Percentiles rank a stretch among this genome's conserved stretches.
Conservation (phyloP, 2,329 filamentous ascomycete species). For the Coniochaeta prunicola region DNA sequence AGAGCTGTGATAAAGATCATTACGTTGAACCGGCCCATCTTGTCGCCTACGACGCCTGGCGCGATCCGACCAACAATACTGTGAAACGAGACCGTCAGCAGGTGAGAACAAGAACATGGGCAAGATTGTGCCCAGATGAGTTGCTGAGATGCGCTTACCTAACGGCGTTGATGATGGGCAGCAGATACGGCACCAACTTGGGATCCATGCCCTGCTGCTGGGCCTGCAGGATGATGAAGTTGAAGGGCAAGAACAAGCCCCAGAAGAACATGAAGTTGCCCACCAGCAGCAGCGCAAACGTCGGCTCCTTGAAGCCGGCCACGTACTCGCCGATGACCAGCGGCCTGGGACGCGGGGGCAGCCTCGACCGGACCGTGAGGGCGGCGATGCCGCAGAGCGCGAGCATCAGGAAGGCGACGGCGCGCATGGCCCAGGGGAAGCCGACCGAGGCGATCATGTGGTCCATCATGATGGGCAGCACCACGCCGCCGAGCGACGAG, state of each 20-base stretch:
- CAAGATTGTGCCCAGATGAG: too few species aligned
- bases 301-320: constrained; percentile 35
- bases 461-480: constrained; percentile 51
- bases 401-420: constrained; percentile 28
- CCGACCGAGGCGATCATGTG: constrained; percentile 39
- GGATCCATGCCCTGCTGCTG: constrained; percentile 32
- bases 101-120: neutral
- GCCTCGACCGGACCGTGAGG: constrained; percentile 25
- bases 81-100: neutral
- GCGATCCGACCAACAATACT: constrained; percentile 45
- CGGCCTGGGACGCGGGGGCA: constrained; percentile 25
- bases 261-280: constrained; percentile 48
- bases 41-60: constrained; percentile 38
- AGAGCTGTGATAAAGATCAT: constrained; percentile 38
- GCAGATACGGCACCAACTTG: constrained; percentile 35
- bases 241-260: constrained; percentile 48
- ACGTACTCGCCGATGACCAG: constrained; percentile 40
- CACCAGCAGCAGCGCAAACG: constrained; percentile 32
- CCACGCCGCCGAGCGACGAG: constrained; percentile 40
- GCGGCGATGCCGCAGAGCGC: constrained; percentile 20
- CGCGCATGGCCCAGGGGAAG: constrained; percentile 31
- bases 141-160: constrained; percentile 25
- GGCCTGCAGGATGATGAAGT: constrained; percentile 43
- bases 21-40: constrained; percentile 29
- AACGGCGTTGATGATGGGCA: constrained; percentile 51